These are phyloP conservation scores for Prunus padus DNA, from an alignment of 306 rosid genomes.

Conservation along the genomic window DNA sequence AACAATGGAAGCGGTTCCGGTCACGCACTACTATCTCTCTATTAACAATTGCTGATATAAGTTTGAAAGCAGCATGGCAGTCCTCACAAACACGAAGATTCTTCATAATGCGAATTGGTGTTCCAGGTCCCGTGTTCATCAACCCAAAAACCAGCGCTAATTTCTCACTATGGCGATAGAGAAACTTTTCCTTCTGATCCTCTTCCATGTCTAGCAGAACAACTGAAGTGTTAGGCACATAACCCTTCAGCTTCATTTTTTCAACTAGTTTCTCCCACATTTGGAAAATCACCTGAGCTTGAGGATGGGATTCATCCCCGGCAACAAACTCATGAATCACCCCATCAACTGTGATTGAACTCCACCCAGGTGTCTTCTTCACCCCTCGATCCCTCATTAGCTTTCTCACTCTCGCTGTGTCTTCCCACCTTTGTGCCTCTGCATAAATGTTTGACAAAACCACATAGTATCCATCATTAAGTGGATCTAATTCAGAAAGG, in stretches of 20 bases:
- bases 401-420: constrained; percentile 34
- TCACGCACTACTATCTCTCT: constrained; percentile 48
- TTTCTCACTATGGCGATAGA: constrained; percentile 48
- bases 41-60: constrained; percentile 32
- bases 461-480: constrained; percentile 47
- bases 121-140: constrained; percentile 41
- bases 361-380: constrained; percentile 50
- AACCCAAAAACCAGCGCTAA: constrained; percentile 49
- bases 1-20: constrained; percentile 50
- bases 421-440: constrained; percentile 47
- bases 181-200: constrained; percentile 42
- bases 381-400: constrained; percentile 50
- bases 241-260: constrained; percentile 42
- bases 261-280: constrained; percentile 47
- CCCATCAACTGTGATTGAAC: constrained; percentile 49
- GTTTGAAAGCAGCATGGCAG: constrained; percentile 48
- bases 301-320: constrained; percentile 56
- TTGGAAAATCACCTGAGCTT: constrained; percentile 35
- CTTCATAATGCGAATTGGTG: constrained; percentile 55
- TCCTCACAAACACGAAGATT: constrained; percentile 62
- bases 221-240: constrained; percentile 56
- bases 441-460: constrained; percentile 49
- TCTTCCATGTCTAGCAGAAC: constrained; percentile 53
- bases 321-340: constrained; percentile 44
- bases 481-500: constrained; percentile 44